Conservation (phyloP, 345 rosid genomes). For the Syzygium aromaticum region DNA sequence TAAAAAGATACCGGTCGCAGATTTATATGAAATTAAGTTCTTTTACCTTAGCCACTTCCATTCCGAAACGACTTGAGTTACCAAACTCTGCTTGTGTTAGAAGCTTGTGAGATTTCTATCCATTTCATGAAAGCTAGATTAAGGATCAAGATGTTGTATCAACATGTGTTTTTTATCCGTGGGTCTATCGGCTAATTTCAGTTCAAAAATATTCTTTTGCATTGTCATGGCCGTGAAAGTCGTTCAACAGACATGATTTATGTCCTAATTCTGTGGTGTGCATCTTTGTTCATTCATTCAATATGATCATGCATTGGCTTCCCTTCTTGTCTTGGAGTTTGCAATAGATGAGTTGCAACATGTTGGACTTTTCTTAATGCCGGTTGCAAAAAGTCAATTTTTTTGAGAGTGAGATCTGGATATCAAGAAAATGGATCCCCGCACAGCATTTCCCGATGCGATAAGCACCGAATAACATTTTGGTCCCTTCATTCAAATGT, state of each 20-base stretch:
- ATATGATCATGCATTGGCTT: too few species aligned
- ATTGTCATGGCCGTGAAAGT: not conserved
- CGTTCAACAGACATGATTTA: not conserved
- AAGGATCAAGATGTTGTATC: not conserved
- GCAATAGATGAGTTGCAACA: too few species aligned
- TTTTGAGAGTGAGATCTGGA: too few species aligned
- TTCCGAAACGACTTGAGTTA: not conserved
- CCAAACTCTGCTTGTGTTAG: not conserved
- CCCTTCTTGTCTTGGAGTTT: too few species aligned
- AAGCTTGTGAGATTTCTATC: too few species aligned
- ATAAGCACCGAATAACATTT: not conserved
- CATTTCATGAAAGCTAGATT: not conserved
- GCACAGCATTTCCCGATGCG: not conserved
- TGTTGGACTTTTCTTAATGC: too few species aligned
- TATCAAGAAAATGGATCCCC: not conserved
- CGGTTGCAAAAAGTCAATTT: too few species aligned
- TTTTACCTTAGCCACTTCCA: not conserved
- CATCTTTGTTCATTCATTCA: too few species aligned
- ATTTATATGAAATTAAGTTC: not conserved
- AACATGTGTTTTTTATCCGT: too few species aligned
- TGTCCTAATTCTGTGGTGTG: too few species aligned
- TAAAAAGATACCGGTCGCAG: not conserved
- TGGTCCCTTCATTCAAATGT: too few species aligned
- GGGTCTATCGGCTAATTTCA: not conserved
- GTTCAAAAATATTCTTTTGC: too few species aligned